Evolutionary conservation across 768 basidiomycete genomes (phyloP), one percentile per base, ranked within the genome.

Genomic region (Pulveroboletus sp.): DNA sequence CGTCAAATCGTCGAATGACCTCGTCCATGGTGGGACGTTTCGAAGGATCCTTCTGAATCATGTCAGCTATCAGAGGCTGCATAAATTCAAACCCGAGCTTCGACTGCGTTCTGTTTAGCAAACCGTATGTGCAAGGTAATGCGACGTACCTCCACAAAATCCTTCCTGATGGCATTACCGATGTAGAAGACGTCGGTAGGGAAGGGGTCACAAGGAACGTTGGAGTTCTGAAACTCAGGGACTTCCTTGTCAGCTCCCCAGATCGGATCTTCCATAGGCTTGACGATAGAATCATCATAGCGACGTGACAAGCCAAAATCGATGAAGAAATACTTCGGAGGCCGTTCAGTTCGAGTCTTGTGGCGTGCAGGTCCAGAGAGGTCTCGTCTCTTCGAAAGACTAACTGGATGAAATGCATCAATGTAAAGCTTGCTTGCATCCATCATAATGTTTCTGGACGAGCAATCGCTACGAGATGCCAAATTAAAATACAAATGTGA

Each of bases 101-200:
- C 15, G 33, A 7, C 14, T 35, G 33, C 6, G 11, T 15, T 35
- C 33, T 1, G 7, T 8, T 15, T 35, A 35, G 15, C 8, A 35
- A 15, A 15, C 6, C 15, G 15, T 13, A 42, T 17, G 18, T 38
- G 17, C 11, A 38, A 32, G 8, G 26, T 40, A 3, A 11, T 17
- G 8, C 3, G 17, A 18, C 17, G n/a, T 43, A 75, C 73, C 49
- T 61, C 39, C 0, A 69, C n/a, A 43, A 75, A 71, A n/a, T 69
- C 57, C 40, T 17, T 49, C 11, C 51, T 57, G 10, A 75, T 63
- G 8, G 69, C 18, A 39, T 76, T 76, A 0, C 74, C 75, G 0
- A 77, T 51, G 28, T 70, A 71, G 50, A 74, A 78, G 1, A 79
- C 60, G 31, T 79, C 77, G 0, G 69, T 70, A 0, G 69, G 59